phyloP scores from a whole-genome alignment of 164 flowering plant species.

The Berberis vulgaris region DNA sequence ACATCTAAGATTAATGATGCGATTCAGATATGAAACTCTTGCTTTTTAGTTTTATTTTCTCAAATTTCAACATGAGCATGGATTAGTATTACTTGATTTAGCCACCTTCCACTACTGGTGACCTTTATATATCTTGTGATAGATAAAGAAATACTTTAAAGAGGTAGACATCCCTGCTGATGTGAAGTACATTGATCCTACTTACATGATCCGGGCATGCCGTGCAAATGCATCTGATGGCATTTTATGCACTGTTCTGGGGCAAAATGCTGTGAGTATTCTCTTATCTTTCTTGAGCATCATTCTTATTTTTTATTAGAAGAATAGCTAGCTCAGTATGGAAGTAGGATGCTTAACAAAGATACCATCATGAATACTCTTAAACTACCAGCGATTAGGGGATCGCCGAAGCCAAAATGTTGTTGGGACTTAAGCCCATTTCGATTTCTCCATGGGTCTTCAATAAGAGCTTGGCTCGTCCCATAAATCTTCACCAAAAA shows the following conservation, averaged over 20 bases:
- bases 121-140: conserved; percentile 4
- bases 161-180: conserved; percentile 60
- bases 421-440: too few relatives aligned
- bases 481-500: too few relatives aligned
- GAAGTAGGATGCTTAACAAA: background rate
- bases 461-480: too few relatives aligned
- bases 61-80: background rate
- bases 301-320: background rate
- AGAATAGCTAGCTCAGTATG: background rate
- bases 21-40: too few relatives aligned
- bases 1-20: too few relatives aligned
- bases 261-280: conserved; percentile 81
- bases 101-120: conserved; percentile 2
- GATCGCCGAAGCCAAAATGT: too few relatives aligned
- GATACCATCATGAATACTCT: too few relatives aligned
- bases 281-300: background rate
- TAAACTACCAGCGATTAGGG: too few relatives aligned
- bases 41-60: background rate
- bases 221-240: conserved; percentile 97
- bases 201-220: conserved; percentile 84
- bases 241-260: conserved; percentile 75
- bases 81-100: background rate
- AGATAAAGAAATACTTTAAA: conserved; percentile 71
- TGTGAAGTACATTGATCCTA: conserved; percentile 91
- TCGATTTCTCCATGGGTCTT: too few relatives aligned